Evolutionary conservation across 371 early-diverging fungal species (phyloP).

Genomic region (Nematocida ausubeli): DNA sequence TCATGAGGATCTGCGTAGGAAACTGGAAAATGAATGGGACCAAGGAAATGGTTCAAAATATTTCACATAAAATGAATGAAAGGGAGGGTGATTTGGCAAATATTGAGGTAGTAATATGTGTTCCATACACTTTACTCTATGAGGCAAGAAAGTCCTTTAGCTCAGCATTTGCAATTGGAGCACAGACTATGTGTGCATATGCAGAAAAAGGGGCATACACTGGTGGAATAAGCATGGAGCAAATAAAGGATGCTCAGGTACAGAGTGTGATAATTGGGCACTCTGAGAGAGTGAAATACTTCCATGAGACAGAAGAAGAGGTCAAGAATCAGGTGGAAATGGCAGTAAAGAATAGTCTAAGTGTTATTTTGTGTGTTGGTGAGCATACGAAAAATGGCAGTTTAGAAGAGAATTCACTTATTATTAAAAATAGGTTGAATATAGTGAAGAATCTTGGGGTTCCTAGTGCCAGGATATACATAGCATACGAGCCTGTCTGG

Average conservation of each 20-base stretch:
- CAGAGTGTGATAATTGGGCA: constrained; percentile 94
- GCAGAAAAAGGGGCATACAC: constrained; percentile 84
- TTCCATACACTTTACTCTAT: constrained; percentile 81
- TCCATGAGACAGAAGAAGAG: constrained; percentile 78
- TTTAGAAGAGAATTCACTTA: constrained; percentile 75
- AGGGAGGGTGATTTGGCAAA: constrained; percentile 3
- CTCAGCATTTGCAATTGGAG: constrained; percentile 78
- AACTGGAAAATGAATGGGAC: constrained; percentile 66
- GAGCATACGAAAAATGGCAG: constrained; percentile 89
- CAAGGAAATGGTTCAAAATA: constrained; percentile 28
- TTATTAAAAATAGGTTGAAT: constrained; percentile 70
- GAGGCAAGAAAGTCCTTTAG: constrained; percentile 13
- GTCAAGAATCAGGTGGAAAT: constrained; percentile 77
- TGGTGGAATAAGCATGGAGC: constrained; percentile 88
- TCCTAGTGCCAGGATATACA: constrained; percentile 19
- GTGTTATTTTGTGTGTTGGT: constrained; percentile 90
- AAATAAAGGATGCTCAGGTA: constrained; percentile 86
- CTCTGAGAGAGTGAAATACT: constrained; percentile 90
- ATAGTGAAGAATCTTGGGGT: background rate
- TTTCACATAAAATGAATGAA: background rate
- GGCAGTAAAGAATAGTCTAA: constrained; percentile 79
- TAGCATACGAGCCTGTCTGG: constrained; percentile 99
- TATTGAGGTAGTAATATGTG: constrained; percentile 87
- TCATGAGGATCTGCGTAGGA: constrained; percentile 58
- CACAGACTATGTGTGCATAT: constrained; percentile 84